Conservation (phyloP, 2,329 filamentous ascomycete genomes). For the Akanthomyces lecanii region DNA sequence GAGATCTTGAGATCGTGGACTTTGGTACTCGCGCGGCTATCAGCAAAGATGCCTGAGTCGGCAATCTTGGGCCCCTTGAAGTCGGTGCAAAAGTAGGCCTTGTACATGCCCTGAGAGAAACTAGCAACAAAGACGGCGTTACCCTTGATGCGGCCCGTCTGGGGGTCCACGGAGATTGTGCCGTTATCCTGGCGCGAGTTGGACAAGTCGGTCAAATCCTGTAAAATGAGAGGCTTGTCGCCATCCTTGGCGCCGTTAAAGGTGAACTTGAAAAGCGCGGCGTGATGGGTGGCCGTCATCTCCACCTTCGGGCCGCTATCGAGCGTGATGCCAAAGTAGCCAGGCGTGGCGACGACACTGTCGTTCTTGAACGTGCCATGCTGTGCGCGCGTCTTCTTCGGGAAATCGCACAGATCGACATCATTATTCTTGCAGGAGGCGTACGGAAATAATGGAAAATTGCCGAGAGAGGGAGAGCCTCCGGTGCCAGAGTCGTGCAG, state of each 20-base stretch:
- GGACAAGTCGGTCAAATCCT: conserved; percentile 62
- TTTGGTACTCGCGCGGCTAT: conserved; percentile 48
- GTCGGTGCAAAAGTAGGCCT: conserved; percentile 63
- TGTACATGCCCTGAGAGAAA: conserved; percentile 60
- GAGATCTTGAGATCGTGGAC: conserved; percentile 46
- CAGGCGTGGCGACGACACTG: conserved; percentile 55
- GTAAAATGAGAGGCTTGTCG: conserved; percentile 55
- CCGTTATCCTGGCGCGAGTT: conserved; percentile 56
- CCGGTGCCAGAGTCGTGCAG: conserved; percentile 59
- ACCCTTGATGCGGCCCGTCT: conserved; percentile 59
- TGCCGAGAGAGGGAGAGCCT: conserved; percentile 60
- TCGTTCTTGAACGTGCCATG: conserved; percentile 45
- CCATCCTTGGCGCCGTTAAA: conserved; percentile 44
- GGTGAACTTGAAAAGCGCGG: conserved; percentile 62
- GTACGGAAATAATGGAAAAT: conserved; percentile 69
- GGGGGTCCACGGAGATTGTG: conserved; percentile 49
- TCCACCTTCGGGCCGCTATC: conserved; percentile 56
- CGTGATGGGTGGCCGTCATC: conserved; percentile 64
- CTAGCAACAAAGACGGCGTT: conserved; percentile 58
- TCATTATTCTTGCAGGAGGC: conserved; percentile 56
- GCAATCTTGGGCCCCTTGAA: conserved; percentile 55
- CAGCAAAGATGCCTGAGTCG: conserved; percentile 58
- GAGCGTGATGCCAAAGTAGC: conserved; percentile 61
- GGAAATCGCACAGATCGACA: conserved; percentile 58
- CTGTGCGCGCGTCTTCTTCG: conserved; percentile 39